Conservation (phyloP, 1,139 yeast genomes). For the Pichia kudriavzevii region DNA sequence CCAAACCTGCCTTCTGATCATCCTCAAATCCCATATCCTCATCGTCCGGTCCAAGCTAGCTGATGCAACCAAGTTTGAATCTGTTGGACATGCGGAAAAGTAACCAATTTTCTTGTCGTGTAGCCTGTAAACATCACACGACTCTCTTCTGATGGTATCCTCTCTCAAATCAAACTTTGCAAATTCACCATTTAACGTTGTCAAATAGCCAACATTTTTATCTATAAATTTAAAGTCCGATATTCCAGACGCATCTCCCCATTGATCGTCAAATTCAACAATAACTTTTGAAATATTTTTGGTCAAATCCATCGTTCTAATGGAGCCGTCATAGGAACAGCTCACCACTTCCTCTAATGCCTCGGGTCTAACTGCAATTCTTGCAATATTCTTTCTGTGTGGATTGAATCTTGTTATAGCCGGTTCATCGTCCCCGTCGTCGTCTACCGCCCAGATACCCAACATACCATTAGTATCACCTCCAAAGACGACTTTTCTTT, state of each 20-base stretch:
- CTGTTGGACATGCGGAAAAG: conserved; percentile 66
- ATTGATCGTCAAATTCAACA: conserved; percentile 44
- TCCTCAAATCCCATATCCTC: conserved; percentile 80
- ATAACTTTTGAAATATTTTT: conserved; percentile 54
- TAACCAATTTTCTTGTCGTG: conserved; percentile 92
- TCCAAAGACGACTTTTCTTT: conserved; percentile 60
- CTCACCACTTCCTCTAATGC: conserved; percentile 49
- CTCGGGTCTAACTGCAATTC: conserved; percentile 43
- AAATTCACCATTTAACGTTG: conserved; percentile 76
- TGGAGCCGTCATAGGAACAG: conserved; percentile 81
- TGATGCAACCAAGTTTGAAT: conserved; percentile 61
- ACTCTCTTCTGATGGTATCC: conserved; percentile 24
- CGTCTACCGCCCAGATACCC: conserved; percentile 81
- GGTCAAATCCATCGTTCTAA: conserved; percentile 62
- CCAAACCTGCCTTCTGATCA: conserved; percentile 35
- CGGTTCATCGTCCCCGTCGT: conserved; percentile 36
- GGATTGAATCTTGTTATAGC: conserved; percentile 60
- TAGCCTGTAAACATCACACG: conserved; percentile 41
- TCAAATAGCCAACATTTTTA: conserved; percentile 52
- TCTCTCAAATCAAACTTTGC: conserved; percentile 61
- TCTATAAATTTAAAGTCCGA: conserved; percentile 56
- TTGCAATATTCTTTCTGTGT: conserved; percentile 69
- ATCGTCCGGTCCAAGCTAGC: conserved; percentile 82
- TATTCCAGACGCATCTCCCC: conserved; percentile 46
- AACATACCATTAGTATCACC: conserved; percentile 83